Conservation (phyloP, 129 eudicot species). For the Flaveria trinervia region DNA sequence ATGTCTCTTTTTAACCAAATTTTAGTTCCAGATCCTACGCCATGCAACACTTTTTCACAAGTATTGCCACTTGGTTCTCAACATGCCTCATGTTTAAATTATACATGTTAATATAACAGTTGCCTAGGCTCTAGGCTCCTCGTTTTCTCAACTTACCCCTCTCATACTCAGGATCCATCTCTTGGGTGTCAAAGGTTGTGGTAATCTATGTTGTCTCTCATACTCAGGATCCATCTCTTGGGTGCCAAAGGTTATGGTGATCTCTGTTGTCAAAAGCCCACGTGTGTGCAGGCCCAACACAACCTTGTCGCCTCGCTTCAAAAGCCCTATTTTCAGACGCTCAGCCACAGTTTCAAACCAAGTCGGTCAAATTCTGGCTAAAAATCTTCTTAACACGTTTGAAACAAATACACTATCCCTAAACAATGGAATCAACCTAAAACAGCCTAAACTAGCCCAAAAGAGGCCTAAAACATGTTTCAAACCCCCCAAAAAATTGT, state of each 20-base stretch:
- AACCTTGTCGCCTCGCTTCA: no score
- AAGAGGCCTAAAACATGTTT: no score
- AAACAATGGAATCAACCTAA: no score
- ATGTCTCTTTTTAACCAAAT: background rate
- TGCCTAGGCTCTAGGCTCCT: background rate
- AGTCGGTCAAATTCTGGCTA: no score
- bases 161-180: conserved; percentile 2
- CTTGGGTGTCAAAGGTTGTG: conserved; percentile 12
- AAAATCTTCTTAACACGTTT: no score
- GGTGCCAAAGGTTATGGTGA: conserved; percentile 4
- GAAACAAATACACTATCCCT: no score
- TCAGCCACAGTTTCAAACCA: no score
- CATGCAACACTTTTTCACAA: background rate
- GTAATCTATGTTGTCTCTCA: background rate
- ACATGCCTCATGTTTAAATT: background rate
- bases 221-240: background rate
- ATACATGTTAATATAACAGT: background rate
- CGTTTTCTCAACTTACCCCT: background rate
- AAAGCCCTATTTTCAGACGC: no score
- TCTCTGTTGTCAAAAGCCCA: no score
- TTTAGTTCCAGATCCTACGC: background rate
- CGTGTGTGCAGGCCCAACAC: no score
- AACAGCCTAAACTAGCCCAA: no score
- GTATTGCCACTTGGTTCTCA: conserved; percentile 1
- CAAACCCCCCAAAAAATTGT: no score